Conservation (phyloP, 2,329 filamentous ascomycete genomes). For the Diaporthe amygdali region DNA sequence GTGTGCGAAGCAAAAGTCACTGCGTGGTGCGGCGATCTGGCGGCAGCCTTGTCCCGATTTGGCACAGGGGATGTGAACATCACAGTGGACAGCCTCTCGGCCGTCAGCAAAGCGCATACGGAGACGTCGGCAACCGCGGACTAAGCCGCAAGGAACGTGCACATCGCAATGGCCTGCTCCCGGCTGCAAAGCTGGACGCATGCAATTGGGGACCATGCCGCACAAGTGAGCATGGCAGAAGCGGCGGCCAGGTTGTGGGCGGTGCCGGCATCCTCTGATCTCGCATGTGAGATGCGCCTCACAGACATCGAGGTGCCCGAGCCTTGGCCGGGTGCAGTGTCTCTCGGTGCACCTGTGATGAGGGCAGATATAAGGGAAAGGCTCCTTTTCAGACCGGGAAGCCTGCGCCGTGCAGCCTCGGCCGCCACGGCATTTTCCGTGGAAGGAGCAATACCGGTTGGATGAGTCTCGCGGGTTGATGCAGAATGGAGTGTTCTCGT, state of each 20-base stretch:
- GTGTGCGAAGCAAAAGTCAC: conserved; percentile 7
- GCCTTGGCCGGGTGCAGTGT: background rate
- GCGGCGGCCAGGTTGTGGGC: conserved; percentile 5
- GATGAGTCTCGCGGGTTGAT: conserved; percentile 21
- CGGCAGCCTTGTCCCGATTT: conserved; percentile 6
- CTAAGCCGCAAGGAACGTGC: conserved; percentile 15
- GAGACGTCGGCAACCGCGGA: conserved; percentile 12
- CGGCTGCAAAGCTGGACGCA: background rate
- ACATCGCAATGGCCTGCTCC: conserved; percentile 4
- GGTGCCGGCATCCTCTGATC: background rate
- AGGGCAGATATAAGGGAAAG: conserved; percentile 19
- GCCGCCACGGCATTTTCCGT: conserved; percentile 18
- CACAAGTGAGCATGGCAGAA: conserved; percentile 19
- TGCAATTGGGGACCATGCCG: conserved; percentile 8
- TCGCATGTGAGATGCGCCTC: conserved; percentile 23
- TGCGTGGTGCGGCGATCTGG: background rate
- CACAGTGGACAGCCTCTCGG: conserved; percentile 12
- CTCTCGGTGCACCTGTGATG: conserved; percentile 14
- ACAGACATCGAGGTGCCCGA: background rate
- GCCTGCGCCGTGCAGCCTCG: conserved; percentile 13
- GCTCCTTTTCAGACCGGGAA: conserved; percentile 3
- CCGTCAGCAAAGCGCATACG: conserved; percentile 13
- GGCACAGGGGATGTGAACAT: conserved; percentile 8
- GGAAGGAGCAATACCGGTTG: conserved; percentile 22
- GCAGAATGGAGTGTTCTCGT: conserved; percentile 18